Evolutionary conservation across 2,329 filamentous ascomycete species (phyloP), one percentile per base, ranked within the genome.

Genomic region (Penicillium sp.): DNA sequence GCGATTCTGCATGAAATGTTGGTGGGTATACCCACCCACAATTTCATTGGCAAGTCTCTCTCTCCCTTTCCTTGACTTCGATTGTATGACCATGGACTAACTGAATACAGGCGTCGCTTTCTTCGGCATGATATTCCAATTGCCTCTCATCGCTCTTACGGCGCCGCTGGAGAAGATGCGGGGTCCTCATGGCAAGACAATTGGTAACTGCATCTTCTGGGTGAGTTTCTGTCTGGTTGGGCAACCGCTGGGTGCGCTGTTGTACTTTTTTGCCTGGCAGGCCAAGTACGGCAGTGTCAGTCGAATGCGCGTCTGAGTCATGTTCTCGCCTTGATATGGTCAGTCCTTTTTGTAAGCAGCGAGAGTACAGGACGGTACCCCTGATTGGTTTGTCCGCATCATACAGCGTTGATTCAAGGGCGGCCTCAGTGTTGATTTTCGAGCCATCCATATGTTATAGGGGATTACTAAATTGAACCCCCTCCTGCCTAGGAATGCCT

Each of bases 211-310:
- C 70, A 93, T 96, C 58, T 99, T 99, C 76, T 98, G 95, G 95
- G 83, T 97, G 19, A 94, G 90, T 13, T 99, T 99, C 72, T 97
- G 94, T 64, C 86, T 98, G 2, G 89, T 99, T 13, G 95, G 95
- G 3, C 95, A 99, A 80, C 95, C 95, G 0, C 85, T 98, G 67
- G 95, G 92, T 1, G 93, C 92, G 0, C 79, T 99, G 60, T 82
- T 96, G 73, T 99, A 99, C 75, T 99, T 97, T 75, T 98, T 98
- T 73, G 93, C 93, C 1, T 99, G 95, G 94, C 94, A 98, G 78
- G 92, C 92, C 56, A 98, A 98, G 79, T 97, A 96, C 73, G 95
- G 95, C 13, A 92, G 89, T 69, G 89, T 93, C 22, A 91, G 80
- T 64, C 73, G 70, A 50, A 67, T 70, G 62, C 33, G 60, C 6